Conservation (phyloP, 2,329 filamentous ascomycete species). For the Reticulascus tulasneorum region DNA sequence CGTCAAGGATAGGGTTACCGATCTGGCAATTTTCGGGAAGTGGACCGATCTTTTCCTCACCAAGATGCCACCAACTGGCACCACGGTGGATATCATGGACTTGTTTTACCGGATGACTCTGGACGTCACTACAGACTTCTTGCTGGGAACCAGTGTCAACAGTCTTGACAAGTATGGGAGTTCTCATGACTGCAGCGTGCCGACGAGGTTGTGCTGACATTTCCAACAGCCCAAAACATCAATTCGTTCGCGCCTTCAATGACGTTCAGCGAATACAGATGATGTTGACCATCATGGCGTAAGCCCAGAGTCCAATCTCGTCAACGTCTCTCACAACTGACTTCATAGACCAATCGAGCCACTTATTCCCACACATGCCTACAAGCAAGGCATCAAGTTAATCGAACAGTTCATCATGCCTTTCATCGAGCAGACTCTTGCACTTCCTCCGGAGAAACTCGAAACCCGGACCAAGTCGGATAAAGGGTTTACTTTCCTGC, state of each 20-base stretch:
- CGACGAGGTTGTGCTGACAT: constrained; percentile 12
- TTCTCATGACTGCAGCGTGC: not conserved
- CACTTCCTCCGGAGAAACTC: constrained; percentile 60
- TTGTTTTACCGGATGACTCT: constrained; percentile 64
- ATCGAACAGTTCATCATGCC: constrained; percentile 67
- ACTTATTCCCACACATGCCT: constrained; percentile 55
- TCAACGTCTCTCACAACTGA: not conserved
- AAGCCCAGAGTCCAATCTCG: constrained; percentile 10
- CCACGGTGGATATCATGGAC: constrained; percentile 55
- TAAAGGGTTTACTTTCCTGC: constrained; percentile 69
- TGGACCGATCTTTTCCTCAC: constrained; percentile 56
- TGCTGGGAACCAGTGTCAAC: constrained; percentile 57
- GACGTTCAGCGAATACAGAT: constrained; percentile 67
- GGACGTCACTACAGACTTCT: constrained; percentile 63
- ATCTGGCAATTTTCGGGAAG: constrained; percentile 54
- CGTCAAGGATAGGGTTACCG: constrained; percentile 39
- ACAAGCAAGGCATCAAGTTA: constrained; percentile 57
- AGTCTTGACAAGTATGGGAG: constrained; percentile 35
- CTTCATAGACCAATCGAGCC: constrained; percentile 49
- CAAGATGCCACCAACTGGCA: constrained; percentile 51
- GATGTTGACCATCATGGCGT: constrained; percentile 49
- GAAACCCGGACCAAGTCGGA: constrained; percentile 65
- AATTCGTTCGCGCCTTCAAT: constrained; percentile 67
- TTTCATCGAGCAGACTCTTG: constrained; percentile 64
- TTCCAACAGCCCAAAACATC: constrained; percentile 40